Evolutionary conservation across 768 basidiomycete species (phyloP), one percentile per base, ranked within the genome.

Genomic region (Psilocybe tampanensis): DNA sequence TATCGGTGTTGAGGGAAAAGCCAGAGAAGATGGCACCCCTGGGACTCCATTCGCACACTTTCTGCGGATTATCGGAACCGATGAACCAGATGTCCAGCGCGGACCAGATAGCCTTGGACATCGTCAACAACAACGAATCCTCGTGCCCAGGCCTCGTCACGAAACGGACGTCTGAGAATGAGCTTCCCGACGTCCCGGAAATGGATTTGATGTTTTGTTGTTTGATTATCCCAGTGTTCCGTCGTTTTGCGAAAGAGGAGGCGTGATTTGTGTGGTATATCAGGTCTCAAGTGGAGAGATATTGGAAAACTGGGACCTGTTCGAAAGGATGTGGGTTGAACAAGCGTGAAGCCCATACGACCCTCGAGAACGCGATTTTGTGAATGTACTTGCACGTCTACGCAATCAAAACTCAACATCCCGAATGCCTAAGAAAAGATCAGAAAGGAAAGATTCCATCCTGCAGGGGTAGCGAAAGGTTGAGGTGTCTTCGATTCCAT

Each of bases 81-180:
- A 83, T 61, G 53, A 83, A 76, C 84, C 88, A 87, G 18, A 86
- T 62, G 1, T 76, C 73, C 45, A 89, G 61, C 17, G 75, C 72
- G 39, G 83, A 83, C 88, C 88, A 89, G 48, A 89, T 80, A 6
- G 78, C 76, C 57, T 81, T 81, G 3, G 84, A 84, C 8, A 85
- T 75, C 7, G 82, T 82, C 54, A 86, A 49, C 3, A 89, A 51
- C 67, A 81, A 77, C 43, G 67, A 71, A 7, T 73, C 76, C 1
- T 68, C 76, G 36, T 68, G 68, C 5, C 78, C 78, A 8, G 79
- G 80, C n/a, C n/a, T n/a, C n/a, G n/a, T n/a, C 0, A 88, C 54
- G 60, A 89, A 83, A 13, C 74, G 79, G 17, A 88, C 73, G 11
- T 84, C 77, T 13, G 80, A 77, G 15, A 89, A 74, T 1, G 76